Evolutionary conservation across 495 filamentous ascomycete species (phyloP).

Genomic region (Penicillium goetzii): DNA sequence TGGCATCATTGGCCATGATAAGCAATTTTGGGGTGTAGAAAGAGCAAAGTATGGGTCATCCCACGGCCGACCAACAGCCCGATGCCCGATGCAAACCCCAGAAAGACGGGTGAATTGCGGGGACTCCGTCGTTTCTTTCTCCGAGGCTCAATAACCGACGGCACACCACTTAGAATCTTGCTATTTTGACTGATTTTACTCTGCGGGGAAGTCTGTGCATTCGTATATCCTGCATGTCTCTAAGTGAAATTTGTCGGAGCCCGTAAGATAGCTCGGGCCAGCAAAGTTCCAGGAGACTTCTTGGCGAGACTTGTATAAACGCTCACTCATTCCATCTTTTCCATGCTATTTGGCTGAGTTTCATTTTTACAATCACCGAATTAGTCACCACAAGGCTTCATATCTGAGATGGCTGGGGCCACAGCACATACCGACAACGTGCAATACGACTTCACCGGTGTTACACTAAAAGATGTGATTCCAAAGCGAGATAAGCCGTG

Average conservation of each 20-base stretch:
- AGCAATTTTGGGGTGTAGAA: no score
- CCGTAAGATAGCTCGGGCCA: constrained; percentile 1
- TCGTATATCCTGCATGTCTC: not conserved
- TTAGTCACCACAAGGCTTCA: not conserved
- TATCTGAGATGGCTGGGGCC: not conserved
- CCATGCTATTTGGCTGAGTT: not conserved
- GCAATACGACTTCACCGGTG: not conserved
- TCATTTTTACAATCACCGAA: not conserved
- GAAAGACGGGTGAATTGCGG: constrained; percentile 3
- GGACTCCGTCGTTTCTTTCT: not conserved
- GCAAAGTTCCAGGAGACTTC: not conserved
- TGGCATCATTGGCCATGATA: no score
- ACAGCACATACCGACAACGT: not conserved
- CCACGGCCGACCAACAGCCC: not conserved
- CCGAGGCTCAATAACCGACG: not conserved
- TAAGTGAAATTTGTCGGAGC: not conserved
- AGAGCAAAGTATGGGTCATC: no score
- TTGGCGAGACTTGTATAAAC: not conserved
- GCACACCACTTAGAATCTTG: not conserved
- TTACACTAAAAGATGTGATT: constrained; percentile 19
- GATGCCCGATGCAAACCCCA: constrained; percentile 3
- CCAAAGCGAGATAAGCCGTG: constrained; percentile 16
- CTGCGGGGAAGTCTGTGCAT: not conserved
- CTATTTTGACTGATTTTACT: not conserved
- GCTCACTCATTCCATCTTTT: not conserved